Evolutionary conservation across 2,329 filamentous ascomycete species (phyloP), one percentile per base, ranked within the genome.

Genomic region (Fusarium metavorans): DNA sequence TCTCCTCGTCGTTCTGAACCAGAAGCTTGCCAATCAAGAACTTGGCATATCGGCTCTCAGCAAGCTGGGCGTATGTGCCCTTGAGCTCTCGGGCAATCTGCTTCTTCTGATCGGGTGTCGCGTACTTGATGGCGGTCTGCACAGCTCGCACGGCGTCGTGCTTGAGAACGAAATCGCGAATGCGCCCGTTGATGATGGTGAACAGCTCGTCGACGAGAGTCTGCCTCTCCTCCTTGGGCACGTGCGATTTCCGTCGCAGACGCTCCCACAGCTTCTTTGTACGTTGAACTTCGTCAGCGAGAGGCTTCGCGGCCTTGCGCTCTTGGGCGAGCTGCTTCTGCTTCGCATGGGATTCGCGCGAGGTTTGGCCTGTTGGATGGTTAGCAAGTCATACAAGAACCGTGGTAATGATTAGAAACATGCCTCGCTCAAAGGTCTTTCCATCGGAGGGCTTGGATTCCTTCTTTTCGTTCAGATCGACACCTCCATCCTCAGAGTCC

Each of bases 191-290:
- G 79, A 98, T 94, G 80, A 99, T 97, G 67, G 89, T 88, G 83
- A 97, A 98, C 30, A 99, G 89, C 86, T 99, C 96, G 70, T 92
- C 90, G 57, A 98, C 93, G 45, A 99, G 89, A 81, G 93, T 89
- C 83, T 96, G 93, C 72, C 97, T 91, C 86, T 99, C 95, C 43
- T 97, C 94, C 78, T 93, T 92, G 45, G 95, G 93, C 2, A 99
- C 95, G 79, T 98, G 95, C 4, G 95, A 98, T 86, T 98, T 98
- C 78, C 94, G 89, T 75, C 97, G 93, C 81, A 99, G 85, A 71
- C 94, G 91, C 86, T 99, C 97, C 97, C 97, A 99, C 63, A 99
- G 90, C 86, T 98, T 97, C 88, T 99, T 99, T 64, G 94, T 94
- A 72, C 95, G 92, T 73, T 92, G 90, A 75, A 98, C 92, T 80